Percentiles rank a stretch among this genome's conserved stretches.
Evolutionary conservation across 208 protist species (phyloP).

Genomic region (Trypanosoma brucei): DNA sequence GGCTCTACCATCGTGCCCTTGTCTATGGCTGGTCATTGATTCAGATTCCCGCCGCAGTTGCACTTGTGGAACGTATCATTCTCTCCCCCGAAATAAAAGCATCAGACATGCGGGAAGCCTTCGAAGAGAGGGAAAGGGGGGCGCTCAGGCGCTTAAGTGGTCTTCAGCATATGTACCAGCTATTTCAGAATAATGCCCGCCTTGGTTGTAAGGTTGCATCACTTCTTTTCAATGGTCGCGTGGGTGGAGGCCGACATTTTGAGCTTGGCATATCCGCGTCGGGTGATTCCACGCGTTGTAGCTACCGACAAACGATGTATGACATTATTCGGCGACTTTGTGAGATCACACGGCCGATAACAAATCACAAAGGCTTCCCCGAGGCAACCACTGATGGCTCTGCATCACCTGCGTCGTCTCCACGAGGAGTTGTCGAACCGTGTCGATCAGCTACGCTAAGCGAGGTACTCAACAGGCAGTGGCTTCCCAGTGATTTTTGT

Average conservation of each 20-base stretch:
- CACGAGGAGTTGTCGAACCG: not conserved
- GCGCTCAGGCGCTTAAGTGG: conserved; percentile 32
- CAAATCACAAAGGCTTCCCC: not conserved
- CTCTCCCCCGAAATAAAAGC: conserved; percentile 20
- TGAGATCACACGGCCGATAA: not conserved
- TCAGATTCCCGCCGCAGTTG: conserved; percentile 18
- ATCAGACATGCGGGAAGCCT: conserved; percentile 14
- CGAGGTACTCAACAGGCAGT: conserved; percentile 50
- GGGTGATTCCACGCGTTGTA: conserved; percentile 13
- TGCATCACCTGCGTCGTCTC: conserved; percentile 13
- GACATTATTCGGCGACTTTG: conserved; percentile 19
- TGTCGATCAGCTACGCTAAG: conserved; percentile 37
- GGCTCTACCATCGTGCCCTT: conserved; percentile 18
- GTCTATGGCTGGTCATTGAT: conserved; percentile 14
- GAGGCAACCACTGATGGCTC: not conserved
- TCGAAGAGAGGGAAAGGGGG: conserved; percentile 31
- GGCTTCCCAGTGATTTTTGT: conserved; percentile 56
- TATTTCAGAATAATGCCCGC: conserved; percentile 22
- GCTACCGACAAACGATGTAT: conserved; percentile 28
- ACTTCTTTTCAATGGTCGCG: conserved; percentile 22
- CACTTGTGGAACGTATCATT: conserved; percentile 28
- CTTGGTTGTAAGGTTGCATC: conserved; percentile 25
- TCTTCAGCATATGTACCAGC: conserved; percentile 27
- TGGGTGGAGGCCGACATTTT: conserved; percentile 12
- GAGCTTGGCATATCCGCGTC: conserved; percentile 28